A percentile compares a stretch with the other conserved stretches of the same genome.
Evolutionary conservation across 305 asterid genomes (phyloP).

Genomic region (Fraxinus baroniana): DNA sequence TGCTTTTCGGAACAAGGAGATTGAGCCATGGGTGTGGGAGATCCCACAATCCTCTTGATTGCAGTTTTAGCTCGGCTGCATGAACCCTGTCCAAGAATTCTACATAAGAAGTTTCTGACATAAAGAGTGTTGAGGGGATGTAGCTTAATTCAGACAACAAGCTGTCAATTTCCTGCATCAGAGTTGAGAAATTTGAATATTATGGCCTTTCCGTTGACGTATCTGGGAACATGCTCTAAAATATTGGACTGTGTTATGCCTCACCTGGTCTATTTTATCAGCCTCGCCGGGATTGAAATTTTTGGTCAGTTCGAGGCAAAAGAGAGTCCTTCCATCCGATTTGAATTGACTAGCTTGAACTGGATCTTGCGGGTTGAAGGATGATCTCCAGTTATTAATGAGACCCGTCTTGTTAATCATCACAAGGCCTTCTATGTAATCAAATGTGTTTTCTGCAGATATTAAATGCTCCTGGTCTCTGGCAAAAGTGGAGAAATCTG

Average conservation of each 20-base stretch:
- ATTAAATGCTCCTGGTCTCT: constrained; percentile 74
- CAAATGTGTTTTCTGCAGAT: constrained; percentile 58
- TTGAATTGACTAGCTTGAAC: constrained; percentile 57
- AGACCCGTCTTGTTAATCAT: constrained; percentile 66
- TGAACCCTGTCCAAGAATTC: constrained; percentile 89
- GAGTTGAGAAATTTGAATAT: background rate
- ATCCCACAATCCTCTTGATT: constrained; percentile 77
- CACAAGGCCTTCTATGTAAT: constrained; percentile 85
- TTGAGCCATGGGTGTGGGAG: constrained; percentile 93
- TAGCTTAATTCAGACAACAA: constrained; percentile 61
- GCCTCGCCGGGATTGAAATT: constrained; percentile 55
- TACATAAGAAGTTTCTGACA: constrained; percentile 59
- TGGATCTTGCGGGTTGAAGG: constrained; percentile 65
- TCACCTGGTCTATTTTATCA: constrained; percentile 48
- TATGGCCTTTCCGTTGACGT: background rate
- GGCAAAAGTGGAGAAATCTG: constrained; percentile 65
- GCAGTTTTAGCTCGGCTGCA: constrained; percentile 57
- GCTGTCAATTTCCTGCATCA: constrained; percentile 63
- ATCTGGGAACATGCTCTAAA: background rate
- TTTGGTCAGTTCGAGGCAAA: constrained; percentile 80
- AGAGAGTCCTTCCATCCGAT: constrained; percentile 73
- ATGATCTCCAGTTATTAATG: constrained; percentile 74
- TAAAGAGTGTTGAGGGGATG: constrained; percentile 68
- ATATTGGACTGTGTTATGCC: constrained; percentile 2
- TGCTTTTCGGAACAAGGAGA: constrained; percentile 73